These are phyloP conservation scores for Tolypocladium ovalisporum DNA, from an alignment of 2,329 filamentous ascomycete genomes.

Conservation along the genomic window DNA sequence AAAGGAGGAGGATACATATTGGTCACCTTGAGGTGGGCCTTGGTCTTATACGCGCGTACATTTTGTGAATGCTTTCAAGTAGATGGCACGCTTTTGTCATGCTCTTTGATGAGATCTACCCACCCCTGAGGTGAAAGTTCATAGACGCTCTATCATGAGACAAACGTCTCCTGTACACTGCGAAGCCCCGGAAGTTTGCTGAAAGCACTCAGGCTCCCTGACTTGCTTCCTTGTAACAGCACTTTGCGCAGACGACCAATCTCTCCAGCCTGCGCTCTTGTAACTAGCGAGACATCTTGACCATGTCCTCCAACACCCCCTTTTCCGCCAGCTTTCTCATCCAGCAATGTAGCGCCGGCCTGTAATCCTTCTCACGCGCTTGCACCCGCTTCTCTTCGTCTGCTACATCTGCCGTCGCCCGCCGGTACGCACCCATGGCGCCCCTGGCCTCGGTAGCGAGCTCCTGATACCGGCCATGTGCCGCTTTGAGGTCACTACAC, in stretches of 20 bases:
- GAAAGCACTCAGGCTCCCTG: not conserved
- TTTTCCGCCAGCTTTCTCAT: conserved; percentile 58
- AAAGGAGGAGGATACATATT: not conserved
- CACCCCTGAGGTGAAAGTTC: not conserved
- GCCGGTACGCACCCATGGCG: conserved; percentile 33
- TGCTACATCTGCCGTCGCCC: conserved; percentile 32
- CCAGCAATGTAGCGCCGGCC: conserved; percentile 58
- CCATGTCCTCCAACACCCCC: conserved; percentile 40
- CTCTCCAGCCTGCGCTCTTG: not conserved
- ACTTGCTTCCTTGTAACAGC: not conserved
- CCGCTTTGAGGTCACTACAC: conserved; percentile 9
- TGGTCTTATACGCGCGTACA: not conserved
- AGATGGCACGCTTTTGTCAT: not conserved
- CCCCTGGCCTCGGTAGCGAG: conserved; percentile 29
- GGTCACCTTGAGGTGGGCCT: not conserved
- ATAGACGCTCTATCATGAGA: not conserved
- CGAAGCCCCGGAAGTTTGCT: not conserved
- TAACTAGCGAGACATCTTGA: conserved; percentile 12
- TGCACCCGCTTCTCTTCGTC: conserved; percentile 41
- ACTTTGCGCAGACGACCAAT: too few relatives aligned
- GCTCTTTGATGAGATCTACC: not conserved
- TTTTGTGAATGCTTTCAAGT: not conserved
- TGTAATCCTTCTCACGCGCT: conserved; percentile 55
- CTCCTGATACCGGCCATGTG: conserved; percentile 24
- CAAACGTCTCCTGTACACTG: not conserved